Evolutionary conservation across 352 stramenopile genomes (phyloP).

Genomic region (Phytopythium helicoides): DNA sequence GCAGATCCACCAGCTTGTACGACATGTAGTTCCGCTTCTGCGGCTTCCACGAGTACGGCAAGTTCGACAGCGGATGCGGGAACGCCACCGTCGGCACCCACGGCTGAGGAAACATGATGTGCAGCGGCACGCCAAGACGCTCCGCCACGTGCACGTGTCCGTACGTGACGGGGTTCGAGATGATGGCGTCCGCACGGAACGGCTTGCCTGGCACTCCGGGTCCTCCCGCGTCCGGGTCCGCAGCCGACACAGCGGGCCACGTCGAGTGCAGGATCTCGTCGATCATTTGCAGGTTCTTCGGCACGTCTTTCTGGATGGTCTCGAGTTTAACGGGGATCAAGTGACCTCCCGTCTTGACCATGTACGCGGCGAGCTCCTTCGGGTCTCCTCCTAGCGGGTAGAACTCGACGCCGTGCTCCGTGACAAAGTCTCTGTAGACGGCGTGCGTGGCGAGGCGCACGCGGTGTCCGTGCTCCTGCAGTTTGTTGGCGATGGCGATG

Average conservation of each 20-base stretch:
- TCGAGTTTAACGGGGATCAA: constrained; percentile 65
- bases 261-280: constrained; percentile 82
- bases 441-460: constrained; percentile 90
- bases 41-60: constrained; percentile 62
- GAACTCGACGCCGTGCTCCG: constrained; percentile 61
- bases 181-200: constrained; percentile 91
- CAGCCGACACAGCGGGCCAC: constrained; percentile 79
- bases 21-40: constrained; percentile 45
- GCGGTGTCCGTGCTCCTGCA: constrained; percentile 80
- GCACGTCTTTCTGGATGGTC: constrained; percentile 57
- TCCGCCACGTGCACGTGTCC: constrained; percentile 92
- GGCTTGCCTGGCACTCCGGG: constrained; percentile 28
- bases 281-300: constrained; percentile 87
- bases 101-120: constrained; percentile 93
- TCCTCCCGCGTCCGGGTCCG: constrained; percentile 63
- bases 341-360: constrained; percentile 84
- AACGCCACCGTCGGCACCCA: constrained; percentile 85
- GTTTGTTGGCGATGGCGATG: constrained; percentile 60
- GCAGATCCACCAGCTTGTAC: constrained; percentile 49
- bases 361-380: constrained; percentile 83
- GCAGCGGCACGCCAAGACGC: constrained; percentile 89
- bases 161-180: constrained; percentile 91
- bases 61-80: constrained; percentile 84
- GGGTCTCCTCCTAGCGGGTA: constrained; percentile 66
- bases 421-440: constrained; percentile 82